Evolutionary conservation across 495 filamentous ascomycete genomes (phyloP).

Genomic region (Penicillium ochrochloron): DNA sequence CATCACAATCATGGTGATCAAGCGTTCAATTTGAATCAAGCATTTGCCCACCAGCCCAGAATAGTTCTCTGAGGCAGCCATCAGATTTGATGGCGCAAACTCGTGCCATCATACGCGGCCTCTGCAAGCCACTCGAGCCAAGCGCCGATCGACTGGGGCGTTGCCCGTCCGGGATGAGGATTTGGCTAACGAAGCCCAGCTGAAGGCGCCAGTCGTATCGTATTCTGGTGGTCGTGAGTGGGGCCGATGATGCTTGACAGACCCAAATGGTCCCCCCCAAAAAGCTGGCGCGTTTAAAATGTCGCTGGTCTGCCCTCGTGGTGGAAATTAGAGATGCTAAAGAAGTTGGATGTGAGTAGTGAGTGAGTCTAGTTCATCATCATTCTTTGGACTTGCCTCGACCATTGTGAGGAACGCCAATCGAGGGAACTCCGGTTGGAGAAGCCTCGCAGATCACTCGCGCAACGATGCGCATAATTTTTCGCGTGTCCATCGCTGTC

Average conservation of each 20-base stretch:
- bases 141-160: constrained; percentile 11
- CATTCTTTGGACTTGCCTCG: not conserved
- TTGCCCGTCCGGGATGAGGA: not conserved
- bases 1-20: not conserved
- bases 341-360: not conserved
- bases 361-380: not conserved
- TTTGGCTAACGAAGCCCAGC: not conserved
- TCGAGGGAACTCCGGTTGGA: not conserved
- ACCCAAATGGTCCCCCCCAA: not conserved
- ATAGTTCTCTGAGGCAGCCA: not conserved
- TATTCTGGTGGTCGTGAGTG: not conserved
- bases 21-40: not conserved
- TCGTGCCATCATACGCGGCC: not conserved
- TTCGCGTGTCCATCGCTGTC: constrained; percentile 23
- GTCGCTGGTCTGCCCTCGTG: not conserved
- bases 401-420: not conserved
- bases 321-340: not conserved
- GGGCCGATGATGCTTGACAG: constrained; percentile 1
- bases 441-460: not conserved
- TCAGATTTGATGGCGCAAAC: not conserved
- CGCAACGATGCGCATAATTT: constrained; percentile 23
- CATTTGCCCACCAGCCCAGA: not conserved
- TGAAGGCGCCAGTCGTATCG: not conserved
- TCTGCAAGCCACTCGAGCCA: constrained; percentile 3
- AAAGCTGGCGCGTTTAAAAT: not conserved